Evolutionary conservation across 2,329 filamentous ascomycete genomes (phyloP), one percentile per base, ranked within the genome.

Genomic region (Didymella arachidicola): DNA sequence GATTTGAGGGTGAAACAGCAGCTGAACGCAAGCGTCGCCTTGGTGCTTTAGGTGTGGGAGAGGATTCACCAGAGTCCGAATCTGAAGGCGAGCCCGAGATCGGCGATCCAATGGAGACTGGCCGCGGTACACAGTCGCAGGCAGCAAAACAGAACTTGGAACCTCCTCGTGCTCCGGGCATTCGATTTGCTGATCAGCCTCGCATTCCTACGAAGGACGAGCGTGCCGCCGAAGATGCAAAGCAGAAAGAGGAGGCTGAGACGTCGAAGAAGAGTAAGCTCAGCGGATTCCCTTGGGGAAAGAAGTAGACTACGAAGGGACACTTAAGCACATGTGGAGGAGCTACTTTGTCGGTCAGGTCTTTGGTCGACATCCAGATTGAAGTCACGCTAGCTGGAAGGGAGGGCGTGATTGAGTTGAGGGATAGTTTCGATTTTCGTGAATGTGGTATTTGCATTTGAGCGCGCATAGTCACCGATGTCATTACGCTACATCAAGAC

Each of bases 1-100:
- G 59, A 3, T 65, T 71, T 14, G 80, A 80, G 32, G 81, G 79
- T 32, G 91, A 93, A 77, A 93, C 90, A 0, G 88, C 89, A 0
- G 91, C 90, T 0, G 91, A 94, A 75, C 82, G 89, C 56, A 84
- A 89, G 39, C 82, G 91, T 52, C 85, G 91, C 67, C 87, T 92
- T 67, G 90, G 90, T 1, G 91, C 91, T 1, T 79, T 94, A 1
- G 90, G 90, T 10, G 80, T 90, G 25, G 61, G 67, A 12, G 68
- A 72, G 25, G 60, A 71, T 7, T 60, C 66, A 1, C 65, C 69
- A 3, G 71, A 71, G 22, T 73, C 71, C 0, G 72, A 75, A 10
- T 72, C 68, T 8, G 73, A 76, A 19, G 69, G 67, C 18, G 73
- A 77, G 30, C 73, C 75, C 54, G 66, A 57, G 4, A 67, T 53